phyloP scores from a whole-genome alignment of 352 stramenopile genomes.

The Pythium diclinum region DNA sequence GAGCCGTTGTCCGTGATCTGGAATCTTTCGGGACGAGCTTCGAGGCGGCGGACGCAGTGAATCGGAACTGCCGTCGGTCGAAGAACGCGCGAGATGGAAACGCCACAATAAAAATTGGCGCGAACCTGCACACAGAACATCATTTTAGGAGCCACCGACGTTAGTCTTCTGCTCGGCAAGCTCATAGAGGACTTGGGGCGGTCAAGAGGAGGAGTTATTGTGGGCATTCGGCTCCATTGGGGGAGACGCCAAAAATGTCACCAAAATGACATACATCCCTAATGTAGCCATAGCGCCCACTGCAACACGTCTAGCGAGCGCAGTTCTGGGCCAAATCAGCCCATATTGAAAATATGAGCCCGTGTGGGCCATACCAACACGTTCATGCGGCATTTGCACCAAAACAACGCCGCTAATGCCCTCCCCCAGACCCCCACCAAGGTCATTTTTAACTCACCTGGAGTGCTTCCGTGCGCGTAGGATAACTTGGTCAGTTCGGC shows the following conservation, averaged over 20 bases:
- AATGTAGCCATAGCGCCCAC: constrained; percentile 18
- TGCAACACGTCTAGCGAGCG: constrained; percentile 12
- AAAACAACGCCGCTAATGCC: constrained; percentile 6
- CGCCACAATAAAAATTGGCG: constrained; percentile 8
- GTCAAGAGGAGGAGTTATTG: neutral
- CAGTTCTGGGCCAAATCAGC: constrained; percentile 23
- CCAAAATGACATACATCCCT: constrained; percentile 16
- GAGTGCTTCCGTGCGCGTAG: constrained; percentile 12
- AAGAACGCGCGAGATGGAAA: constrained; percentile 16
- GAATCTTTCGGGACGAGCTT: neutral
- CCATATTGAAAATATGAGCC: constrained; percentile 18
- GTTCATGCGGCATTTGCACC: constrained; percentile 4
- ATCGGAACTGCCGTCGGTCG: neutral
- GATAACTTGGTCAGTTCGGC: constrained; percentile 19
- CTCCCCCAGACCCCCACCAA: constrained; percentile 13
- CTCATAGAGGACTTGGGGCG: neutral
- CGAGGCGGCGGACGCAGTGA: neutral
- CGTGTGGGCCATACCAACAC: constrained; percentile 8
- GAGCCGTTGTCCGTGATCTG: neutral
- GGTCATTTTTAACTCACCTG: constrained; percentile 21
- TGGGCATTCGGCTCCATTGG: neutral
- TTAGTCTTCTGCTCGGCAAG: neutral
- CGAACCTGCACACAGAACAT: constrained; percentile 1
- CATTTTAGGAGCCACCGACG: neutral
- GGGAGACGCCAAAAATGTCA: constrained; percentile 3